These are phyloP conservation scores for Echites panduratus DNA, from an alignment of 257 asterid species.

Conservation along the genomic window DNA sequence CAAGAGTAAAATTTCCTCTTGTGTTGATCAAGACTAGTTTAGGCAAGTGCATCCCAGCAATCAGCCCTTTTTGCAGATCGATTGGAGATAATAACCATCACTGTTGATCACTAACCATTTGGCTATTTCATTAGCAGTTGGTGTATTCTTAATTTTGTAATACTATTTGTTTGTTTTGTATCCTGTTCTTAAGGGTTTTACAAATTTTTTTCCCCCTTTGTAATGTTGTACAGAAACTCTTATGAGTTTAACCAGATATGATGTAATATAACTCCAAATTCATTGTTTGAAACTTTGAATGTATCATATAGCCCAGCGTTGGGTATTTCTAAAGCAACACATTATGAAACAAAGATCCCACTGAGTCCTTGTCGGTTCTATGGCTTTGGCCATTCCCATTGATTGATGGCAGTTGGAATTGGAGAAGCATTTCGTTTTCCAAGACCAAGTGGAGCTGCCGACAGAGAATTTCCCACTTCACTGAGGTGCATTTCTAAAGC, in stretches of 20 bases:
- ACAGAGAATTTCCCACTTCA: no score
- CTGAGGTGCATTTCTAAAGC: no score
- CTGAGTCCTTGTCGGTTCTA: conserved; percentile 7
- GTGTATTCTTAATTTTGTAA: background rate
- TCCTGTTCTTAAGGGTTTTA: background rate
- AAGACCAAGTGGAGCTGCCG: no score
- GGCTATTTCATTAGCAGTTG: background rate
- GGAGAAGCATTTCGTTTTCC: conserved; percentile 32
- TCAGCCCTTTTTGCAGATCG: background rate
- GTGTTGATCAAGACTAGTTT: background rate
- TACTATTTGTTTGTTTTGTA: background rate
- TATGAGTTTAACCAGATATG: background rate
- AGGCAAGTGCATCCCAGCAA: background rate
- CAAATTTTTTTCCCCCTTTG: background rate
- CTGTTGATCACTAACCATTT: background rate
- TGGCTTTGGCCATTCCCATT: no score
- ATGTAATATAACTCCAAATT: background rate
- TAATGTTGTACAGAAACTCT: background rate
- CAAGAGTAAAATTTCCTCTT: background rate
- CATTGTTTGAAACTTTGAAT: background rate
- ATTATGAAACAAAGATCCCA: background rate
- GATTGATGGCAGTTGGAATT: no score
- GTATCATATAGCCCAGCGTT: background rate
- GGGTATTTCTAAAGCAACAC: background rate
- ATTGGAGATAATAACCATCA: background rate